Evolutionary conservation across 495 filamentous ascomycete genomes (phyloP).

Genomic region (Ramalina peruviana): DNA sequence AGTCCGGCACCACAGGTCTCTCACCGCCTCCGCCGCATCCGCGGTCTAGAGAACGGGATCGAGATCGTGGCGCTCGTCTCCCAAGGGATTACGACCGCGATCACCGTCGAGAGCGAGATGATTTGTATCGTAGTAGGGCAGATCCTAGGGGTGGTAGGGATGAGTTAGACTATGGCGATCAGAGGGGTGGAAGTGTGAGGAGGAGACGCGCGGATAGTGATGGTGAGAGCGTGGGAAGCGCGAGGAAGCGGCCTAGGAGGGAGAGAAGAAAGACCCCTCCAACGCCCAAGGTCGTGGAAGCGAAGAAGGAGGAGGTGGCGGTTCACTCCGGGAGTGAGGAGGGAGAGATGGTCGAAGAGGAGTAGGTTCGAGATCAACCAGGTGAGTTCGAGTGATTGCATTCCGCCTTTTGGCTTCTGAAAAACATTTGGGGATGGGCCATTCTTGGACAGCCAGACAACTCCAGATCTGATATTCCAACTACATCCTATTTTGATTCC

Average conservation of each 20-base stretch:
- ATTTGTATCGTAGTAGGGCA: conserved; percentile 58
- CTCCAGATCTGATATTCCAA: neutral
- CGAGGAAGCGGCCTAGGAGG: conserved; percentile 45
- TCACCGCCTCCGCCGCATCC: conserved; percentile 35
- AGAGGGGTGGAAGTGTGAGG: conserved; percentile 44
- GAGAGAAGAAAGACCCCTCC: conserved; percentile 44
- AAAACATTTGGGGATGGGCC: neutral
- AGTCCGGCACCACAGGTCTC: conserved; percentile 52
- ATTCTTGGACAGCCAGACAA: neutral
- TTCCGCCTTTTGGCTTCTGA: neutral
- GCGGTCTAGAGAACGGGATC: conserved; percentile 42
- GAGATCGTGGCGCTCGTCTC: conserved; percentile 17
- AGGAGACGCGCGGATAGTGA: conserved; percentile 62
- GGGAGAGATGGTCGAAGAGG: conserved; percentile 87
- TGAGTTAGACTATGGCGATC: conserved; percentile 81
- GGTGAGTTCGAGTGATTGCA: too few relatives aligned
- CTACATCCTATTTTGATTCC: too few relatives aligned
- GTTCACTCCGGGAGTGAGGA: conserved; percentile 87
- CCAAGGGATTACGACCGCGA: conserved; percentile 49
- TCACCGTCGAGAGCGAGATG: conserved; percentile 59
- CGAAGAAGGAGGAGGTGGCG: conserved; percentile 53
- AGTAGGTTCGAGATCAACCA: conserved; percentile 28
- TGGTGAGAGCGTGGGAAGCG: conserved; percentile 35
- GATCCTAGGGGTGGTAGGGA: conserved; percentile 61
- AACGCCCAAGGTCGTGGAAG: conserved; percentile 41